These are phyloP conservation scores for Colletotrichum ledebouriae DNA, from an alignment of 2,329 filamentous ascomycete species.

Conservation along the genomic window DNA sequence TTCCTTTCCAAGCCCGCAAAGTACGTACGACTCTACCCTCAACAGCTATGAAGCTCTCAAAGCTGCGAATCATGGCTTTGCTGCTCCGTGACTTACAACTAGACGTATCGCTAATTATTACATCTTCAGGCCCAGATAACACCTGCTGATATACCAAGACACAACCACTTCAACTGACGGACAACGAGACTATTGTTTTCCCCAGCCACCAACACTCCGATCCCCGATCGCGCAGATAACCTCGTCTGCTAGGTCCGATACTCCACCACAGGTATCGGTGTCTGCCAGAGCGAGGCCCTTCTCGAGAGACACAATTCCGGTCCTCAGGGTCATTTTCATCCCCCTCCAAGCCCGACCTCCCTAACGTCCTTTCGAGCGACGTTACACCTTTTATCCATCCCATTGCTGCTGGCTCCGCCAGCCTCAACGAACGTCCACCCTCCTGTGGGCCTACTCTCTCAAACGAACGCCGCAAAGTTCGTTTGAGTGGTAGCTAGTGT, in stretches of 20 bases:
- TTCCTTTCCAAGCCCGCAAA: constrained; percentile 96
- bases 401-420: constrained; percentile 89
- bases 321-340: constrained; percentile 84
- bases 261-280: constrained; percentile 85
- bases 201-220: constrained; percentile 41
- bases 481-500: constrained; percentile 98
- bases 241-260: constrained; percentile 90
- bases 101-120: not conserved
- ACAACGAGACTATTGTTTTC: constrained; percentile 34
- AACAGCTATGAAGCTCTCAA: not conserved
- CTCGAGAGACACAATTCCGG: constrained; percentile 86
- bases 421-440: constrained; percentile 73
- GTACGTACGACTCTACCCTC: constrained; percentile 65
- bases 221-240: constrained; percentile 61
- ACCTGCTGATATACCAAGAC: constrained; percentile 29
- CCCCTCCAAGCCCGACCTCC: constrained; percentile 88
- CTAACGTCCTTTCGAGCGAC: constrained; percentile 84
- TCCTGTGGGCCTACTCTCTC: constrained; percentile 98
- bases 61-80: accelerated
- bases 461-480: constrained; percentile 93
- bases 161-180: not conserved
- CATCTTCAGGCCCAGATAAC: constrained; percentile 44
- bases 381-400: constrained; percentile 59
- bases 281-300: constrained; percentile 75
- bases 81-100: not conserved